phyloP scores from a whole-genome alignment of 352 stramenopile species.

The Globisporangium canariense region DNA sequence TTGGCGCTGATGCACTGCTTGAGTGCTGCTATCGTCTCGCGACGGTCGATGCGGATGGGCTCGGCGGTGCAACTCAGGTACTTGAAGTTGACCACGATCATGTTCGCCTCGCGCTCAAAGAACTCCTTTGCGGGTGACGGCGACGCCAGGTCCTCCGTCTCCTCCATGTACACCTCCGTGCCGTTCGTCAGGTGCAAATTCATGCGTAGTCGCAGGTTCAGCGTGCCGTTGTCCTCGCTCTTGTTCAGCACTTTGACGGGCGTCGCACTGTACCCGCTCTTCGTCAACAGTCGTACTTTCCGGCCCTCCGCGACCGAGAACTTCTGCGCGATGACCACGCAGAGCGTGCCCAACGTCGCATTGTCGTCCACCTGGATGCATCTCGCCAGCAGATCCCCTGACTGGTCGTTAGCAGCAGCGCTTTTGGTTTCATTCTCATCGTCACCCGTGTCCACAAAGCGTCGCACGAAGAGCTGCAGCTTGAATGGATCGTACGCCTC shows the following conservation, averaged over 20 bases:
- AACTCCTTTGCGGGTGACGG: conserved; percentile 52
- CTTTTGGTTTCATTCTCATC: conserved; percentile 12
- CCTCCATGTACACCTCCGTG: conserved; percentile 73
- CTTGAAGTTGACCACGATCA: conserved; percentile 77
- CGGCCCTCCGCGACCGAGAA: conserved; percentile 37
- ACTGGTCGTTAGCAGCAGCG: background rate
- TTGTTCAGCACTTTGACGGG: conserved; percentile 67
- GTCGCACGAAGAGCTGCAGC: conserved; percentile 70
- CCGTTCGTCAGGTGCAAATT: conserved; percentile 69
- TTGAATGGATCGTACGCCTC: conserved; percentile 59
- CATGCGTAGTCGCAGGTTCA: conserved; percentile 45
- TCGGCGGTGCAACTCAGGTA: conserved; percentile 40
- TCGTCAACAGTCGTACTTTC: conserved; percentile 64
- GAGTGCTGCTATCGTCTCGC: conserved; percentile 53
- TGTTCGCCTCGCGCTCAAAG: conserved; percentile 78
- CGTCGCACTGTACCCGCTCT: conserved; percentile 63
- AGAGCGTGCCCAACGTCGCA: conserved; percentile 48
- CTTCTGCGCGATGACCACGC: conserved; percentile 43
- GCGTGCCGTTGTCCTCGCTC: conserved; percentile 36
- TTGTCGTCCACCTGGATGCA: conserved; percentile 69
- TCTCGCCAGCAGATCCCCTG: conserved; percentile 33
- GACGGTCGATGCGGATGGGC: conserved; percentile 67
- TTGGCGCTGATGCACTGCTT: conserved; percentile 55
- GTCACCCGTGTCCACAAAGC: conserved; percentile 35
- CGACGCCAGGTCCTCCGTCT: conserved; percentile 40